Conservation (phyloP, 2,329 filamentous ascomycete genomes). For the Fusarium chaquense region DNA sequence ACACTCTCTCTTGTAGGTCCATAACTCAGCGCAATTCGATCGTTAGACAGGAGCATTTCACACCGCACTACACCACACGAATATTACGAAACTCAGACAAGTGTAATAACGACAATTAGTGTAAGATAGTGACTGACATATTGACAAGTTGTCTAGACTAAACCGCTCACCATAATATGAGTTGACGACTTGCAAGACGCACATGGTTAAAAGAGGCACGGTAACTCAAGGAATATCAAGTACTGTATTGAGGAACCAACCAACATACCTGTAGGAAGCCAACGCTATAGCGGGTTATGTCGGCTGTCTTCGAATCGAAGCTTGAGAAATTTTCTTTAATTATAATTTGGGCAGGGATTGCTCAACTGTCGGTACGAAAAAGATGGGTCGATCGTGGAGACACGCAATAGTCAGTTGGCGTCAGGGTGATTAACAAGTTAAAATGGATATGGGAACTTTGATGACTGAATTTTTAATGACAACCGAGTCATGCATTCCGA, state of each 20-base stretch:
- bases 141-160: conserved; percentile 19
- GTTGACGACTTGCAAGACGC: conserved; percentile 11
- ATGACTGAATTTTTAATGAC: conserved; percentile 35
- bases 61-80: conserved; percentile 1
- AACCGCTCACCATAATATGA: conserved; percentile 8
- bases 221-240: neutral
- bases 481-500: conserved; percentile 35
- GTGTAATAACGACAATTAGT: conserved; percentile 3
- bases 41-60: conserved; percentile 15
- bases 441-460: conserved; percentile 29
- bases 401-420: conserved; percentile 13
- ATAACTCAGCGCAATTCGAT: neutral
- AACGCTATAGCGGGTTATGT: neutral
- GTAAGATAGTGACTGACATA: conserved; percentile 11
- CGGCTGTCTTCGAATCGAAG: conserved; percentile 4
- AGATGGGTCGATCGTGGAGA: conserved; percentile 42
- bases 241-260: neutral
- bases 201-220: conserved; percentile 19
- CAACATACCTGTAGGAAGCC: neutral
- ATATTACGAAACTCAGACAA: conserved; percentile 1
- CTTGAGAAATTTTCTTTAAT: conserved; percentile 12
- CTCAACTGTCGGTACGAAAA: conserved; percentile 24
- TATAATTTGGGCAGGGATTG: conserved; percentile 25
- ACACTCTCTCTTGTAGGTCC: neutral
- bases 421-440: conserved; percentile 17